Conservation (phyloP, 306 rosid genomes). For the Phaseolus lunatus region DNA sequence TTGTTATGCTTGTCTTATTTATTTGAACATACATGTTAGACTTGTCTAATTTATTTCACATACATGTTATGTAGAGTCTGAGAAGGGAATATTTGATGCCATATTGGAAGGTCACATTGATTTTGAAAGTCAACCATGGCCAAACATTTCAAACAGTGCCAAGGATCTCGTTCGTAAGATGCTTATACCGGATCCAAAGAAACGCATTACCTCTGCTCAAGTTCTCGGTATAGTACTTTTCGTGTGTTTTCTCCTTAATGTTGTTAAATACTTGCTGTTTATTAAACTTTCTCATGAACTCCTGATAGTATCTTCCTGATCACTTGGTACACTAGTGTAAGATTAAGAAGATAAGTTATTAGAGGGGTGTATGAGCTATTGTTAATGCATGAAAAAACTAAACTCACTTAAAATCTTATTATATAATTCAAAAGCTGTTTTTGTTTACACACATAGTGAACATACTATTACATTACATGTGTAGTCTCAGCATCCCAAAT, state of each 20-base stretch:
- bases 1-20: too few relatives aligned
- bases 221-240: conserved; percentile 72
- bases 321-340: neutral
- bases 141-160: conserved; percentile 76
- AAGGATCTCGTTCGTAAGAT: conserved; percentile 86
- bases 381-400: conserved; percentile 1
- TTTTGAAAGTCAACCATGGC: conserved; percentile 87
- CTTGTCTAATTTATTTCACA: conserved; percentile 15
- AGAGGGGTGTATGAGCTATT: neutral
- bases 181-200: conserved; percentile 88
- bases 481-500: conserved; percentile 1
- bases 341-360: neutral
- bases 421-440: neutral
- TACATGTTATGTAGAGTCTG: conserved; percentile 63
- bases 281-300: neutral
- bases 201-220: conserved; percentile 79
- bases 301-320: neutral
- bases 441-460: neutral
- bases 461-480: neutral
- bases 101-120: conserved; percentile 84
- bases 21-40: neutral
- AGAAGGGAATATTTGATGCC: conserved; percentile 93
- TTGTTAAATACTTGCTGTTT: conserved; percentile 15
- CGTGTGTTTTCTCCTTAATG: neutral
- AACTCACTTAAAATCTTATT: conserved; percentile 5